Evolutionary conservation across 148 eudicot species (phyloP).

Genomic region (Nepenthes mirabilis): DNA sequence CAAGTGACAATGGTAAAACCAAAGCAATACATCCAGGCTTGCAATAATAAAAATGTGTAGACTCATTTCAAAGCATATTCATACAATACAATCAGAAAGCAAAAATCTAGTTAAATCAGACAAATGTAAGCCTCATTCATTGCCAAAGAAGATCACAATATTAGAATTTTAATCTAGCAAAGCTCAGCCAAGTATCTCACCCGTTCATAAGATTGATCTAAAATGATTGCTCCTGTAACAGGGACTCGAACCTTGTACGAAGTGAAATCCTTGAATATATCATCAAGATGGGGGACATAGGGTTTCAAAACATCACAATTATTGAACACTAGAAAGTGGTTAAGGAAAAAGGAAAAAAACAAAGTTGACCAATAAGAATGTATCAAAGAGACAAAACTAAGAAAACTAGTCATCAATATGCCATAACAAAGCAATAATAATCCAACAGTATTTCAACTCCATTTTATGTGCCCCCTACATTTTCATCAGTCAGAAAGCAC

Average conservation of each 20-base stretch:
- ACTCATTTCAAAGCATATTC: no score
- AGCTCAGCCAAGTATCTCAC: constrained; percentile 28
- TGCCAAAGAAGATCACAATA: no score
- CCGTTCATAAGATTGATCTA: constrained; percentile 80
- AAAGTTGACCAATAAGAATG: constrained; percentile 1
- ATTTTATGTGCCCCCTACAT: no score
- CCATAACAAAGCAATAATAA: background rate
- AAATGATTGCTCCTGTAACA: constrained; percentile 94
- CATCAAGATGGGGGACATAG: constrained; percentile 90
- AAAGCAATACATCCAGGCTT: no score
- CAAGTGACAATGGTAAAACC: no score
- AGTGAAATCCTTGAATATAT: constrained; percentile 95
- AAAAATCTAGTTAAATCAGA: no score
- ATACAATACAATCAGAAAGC: no score
- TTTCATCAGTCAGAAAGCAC: no score
- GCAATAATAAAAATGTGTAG: no score
- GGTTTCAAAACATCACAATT: constrained; percentile 94
- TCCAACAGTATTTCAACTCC: no score
- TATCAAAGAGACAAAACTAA: background rate
- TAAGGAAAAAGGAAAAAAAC: constrained; percentile 36
- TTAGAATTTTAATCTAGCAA: background rate
- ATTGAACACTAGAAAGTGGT: constrained; percentile 63
- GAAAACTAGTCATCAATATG: background rate
- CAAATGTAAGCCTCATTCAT: no score
- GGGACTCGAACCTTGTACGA: constrained; percentile 99